Evolutionary conservation across 352 stramenopile species (phyloP), one percentile per base, ranked within the genome.

Genomic region (Phytopythium chamaehyphon): DNA sequence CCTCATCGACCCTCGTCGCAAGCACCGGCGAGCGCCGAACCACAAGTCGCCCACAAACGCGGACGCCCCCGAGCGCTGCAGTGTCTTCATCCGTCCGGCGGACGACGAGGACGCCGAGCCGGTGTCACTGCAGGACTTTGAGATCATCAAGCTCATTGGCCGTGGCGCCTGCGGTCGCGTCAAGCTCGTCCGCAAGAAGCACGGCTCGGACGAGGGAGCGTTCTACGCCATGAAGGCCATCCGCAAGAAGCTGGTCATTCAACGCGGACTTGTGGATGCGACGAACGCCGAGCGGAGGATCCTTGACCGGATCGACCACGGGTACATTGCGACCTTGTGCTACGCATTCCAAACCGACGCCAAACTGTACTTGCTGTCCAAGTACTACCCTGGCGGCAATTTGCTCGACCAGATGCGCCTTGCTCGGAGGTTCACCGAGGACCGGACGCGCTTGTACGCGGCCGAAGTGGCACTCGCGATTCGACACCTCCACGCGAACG

Each of bases 341-440:
- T 97, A 95, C 56, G 88, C 88, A 23, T 96, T 97, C 68, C 88
- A 97, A 60, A 96, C 69, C 42, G 77, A 90, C 6, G 80, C 77
- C 26, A 97, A 97, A 69, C 65, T 97, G 7, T 96, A 96, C 55
- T 24, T 97, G 54, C 64, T 97, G 47, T 89, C 71, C 12, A 95
- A 98, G 66, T 99, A 98, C 77, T 99, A 97, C 73, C 88, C 94
- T 0, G 97, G 97, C 47, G 97, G 97, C 39, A 98, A 97, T 55
- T 55, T 98, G 48, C 77, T 97, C 40, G 92, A 97, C 70, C 88
- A 97, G 60, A 88, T 98, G 70, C 75, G 83, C 14, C 75, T 94
- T 22, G 77, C 71, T 15, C 59, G 96, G 31, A 71, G 96, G 39
- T 99, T 99, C 67, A 69, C 76, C 1, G 96, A 99, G 71, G 70